A percentile compares a stretch with the other conserved stretches of the same genome.
phyloP scores from a whole-genome alignment of 2,329 filamentous ascomycete species.

The Stemphylium beticola region DNA sequence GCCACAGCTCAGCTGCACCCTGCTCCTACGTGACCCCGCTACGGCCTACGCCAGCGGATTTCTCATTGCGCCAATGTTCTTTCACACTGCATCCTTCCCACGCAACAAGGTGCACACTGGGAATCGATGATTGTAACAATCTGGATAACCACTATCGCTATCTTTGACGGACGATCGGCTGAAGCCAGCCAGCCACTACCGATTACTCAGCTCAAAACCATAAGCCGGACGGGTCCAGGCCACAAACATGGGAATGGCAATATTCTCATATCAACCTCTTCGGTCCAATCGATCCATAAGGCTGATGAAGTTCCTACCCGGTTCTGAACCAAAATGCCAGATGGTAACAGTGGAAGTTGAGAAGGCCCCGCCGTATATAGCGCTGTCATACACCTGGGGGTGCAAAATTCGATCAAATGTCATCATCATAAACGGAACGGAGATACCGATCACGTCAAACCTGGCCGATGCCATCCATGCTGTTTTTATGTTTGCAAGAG shows the following conservation, averaged over 20 bases:
- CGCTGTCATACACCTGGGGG: conserved; percentile 16
- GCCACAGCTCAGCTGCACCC: background rate
- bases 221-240: background rate
- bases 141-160: background rate
- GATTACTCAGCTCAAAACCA: background rate
- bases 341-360: conserved; percentile 15
- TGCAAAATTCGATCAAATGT: background rate
- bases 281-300: background rate
- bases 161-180: background rate
- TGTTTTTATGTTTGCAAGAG: background rate
- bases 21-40: background rate
- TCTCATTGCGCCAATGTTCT: background rate
- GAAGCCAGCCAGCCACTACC: background rate
- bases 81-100: background rate
- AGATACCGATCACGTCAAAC: background rate
- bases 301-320: background rate
- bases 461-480: background rate
- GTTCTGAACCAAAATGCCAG: conserved; percentile 2
- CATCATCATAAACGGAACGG: background rate
- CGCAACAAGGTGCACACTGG: background rate
- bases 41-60: background rate
- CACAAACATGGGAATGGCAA: background rate
- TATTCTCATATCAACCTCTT: background rate
- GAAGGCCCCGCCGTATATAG: conserved; percentile 16
- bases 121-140: background rate